Evolutionary conservation across 2,329 filamentous ascomycete species (phyloP), one percentile per base, ranked within the genome.

Genomic region (Colletotrichum coccodes): DNA sequence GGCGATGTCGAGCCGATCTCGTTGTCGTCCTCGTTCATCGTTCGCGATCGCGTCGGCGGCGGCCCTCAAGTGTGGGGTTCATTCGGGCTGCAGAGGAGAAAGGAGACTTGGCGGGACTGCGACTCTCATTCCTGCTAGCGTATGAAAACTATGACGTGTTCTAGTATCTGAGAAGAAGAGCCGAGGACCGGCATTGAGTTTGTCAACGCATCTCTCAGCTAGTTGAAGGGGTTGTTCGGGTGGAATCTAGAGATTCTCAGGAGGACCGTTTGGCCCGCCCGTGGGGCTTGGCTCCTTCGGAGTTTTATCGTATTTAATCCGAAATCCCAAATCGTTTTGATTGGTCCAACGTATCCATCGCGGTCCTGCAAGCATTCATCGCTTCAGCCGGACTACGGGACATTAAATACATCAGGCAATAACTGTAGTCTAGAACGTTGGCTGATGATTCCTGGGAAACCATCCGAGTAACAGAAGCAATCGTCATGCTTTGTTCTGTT

Each of bases 1-100:
- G 14, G 2, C 16, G 64, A 32, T 1, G 30, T 40, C 30, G 7
- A 32, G n/a, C 26, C 47, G 47, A 21, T 46, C 21, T 42, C 49
- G 18, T 38, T 28, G 23, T 53, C 36, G 46, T 60, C 52, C 26
- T 32, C 21, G 26, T 50, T 28, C 60, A 68, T 68, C 30, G 53
- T 64, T 54, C 46, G 53, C 60, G 52, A 46, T 59, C 23, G 60
- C 8, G 23, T 30, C 50, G 59, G 28, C 36, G 30, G 21, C n/a
- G 14, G 46, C 16, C 30, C 21, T 23, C 42, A 32, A 28, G 36
- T n/a, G 38, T 23, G n/a, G 23, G 53, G 44, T 64, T 59, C 32
- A 21, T 34, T 40, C 16, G 26, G 21, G 53, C 60, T 60, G 30
- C 58, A 14, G 34, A 26, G 6, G 32, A 38, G 40, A 54, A 28